phyloP scores from a whole-genome alignment of 345 rosid genomes.

The Populus euphratica region DNA sequence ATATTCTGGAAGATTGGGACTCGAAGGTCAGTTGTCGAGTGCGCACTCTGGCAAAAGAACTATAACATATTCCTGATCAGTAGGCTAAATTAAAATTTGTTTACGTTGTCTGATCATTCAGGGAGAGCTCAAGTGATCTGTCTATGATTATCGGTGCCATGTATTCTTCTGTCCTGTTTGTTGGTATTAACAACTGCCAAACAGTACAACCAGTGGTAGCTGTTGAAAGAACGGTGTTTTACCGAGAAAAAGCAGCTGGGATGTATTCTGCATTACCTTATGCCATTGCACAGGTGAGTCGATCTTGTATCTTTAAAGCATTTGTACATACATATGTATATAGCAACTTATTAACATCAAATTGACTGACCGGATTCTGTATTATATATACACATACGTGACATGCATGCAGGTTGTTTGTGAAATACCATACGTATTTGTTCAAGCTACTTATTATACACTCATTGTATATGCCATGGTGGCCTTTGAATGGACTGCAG shows the following conservation, averaged over 20 bases:
- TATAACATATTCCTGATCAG: not conserved
- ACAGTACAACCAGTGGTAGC: constrained; percentile 50
- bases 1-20: constrained; percentile 46
- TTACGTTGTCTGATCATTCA: not conserved
- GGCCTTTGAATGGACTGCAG: constrained; percentile 64
- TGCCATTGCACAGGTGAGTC: constrained; percentile 54
- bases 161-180: constrained; percentile 40
- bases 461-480: constrained; percentile 75
- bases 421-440: constrained; percentile 64
- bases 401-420: constrained; percentile 50
- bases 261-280: constrained; percentile 56
- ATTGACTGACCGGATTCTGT: not conserved
- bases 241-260: constrained; percentile 58
- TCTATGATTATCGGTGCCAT: constrained; percentile 46
- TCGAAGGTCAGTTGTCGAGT: constrained; percentile 23
- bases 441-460: constrained; percentile 59
- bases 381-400: too few relatives aligned
- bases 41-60: not conserved
- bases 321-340: not conserved
- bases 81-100: not conserved
- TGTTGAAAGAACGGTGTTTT: constrained; percentile 57
- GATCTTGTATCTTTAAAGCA: not conserved
- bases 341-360: not conserved
- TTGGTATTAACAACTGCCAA: constrained; percentile 46
- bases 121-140: constrained; percentile 39